Conservation (phyloP, 768 basidiomycete species). For the Boletus rufocinnamomeus region DNA sequence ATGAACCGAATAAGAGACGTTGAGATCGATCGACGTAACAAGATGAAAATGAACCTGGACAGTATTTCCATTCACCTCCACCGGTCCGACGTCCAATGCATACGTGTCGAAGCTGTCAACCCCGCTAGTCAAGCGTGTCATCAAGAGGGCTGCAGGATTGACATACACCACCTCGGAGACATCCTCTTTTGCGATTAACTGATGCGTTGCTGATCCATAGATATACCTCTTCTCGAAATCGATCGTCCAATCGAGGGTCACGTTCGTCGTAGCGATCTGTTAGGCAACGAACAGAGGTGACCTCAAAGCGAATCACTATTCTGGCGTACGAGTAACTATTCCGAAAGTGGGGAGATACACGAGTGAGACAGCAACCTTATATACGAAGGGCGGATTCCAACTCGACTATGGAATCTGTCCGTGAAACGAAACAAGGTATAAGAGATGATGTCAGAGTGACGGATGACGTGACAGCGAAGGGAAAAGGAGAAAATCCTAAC, state of each 20-base stretch:
- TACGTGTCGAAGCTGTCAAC: conserved; percentile 51
- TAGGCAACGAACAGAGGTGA: no score
- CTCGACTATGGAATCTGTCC: no score
- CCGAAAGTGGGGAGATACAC: no score
- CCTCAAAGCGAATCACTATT: no score
- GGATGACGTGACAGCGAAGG: no score
- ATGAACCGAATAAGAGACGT: neutral
- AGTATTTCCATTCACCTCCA: conserved; percentile 48
- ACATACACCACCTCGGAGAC: conserved; percentile 47
- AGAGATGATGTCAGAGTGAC: no score
- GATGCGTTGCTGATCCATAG: conserved; percentile 49
- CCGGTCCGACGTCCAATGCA: conserved; percentile 54
- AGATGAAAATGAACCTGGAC: conserved; percentile 44
- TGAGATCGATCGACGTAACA: neutral
- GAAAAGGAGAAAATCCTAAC: no score
- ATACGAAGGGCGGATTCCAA: no score
- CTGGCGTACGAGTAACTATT: no score
- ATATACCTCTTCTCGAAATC: conserved; percentile 52
- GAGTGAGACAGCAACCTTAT: no score
- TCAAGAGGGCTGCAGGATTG: neutral
- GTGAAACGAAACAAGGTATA: no score
- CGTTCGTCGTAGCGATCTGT: conserved; percentile 46
- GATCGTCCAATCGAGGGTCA: conserved; percentile 57
- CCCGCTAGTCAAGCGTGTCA: neutral
- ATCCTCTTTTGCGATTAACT: conserved; percentile 39